Base-by-base conservation (phyloP, 2,329 filamentous ascomycete species). In the Aspergillus ibericus region DNA sequence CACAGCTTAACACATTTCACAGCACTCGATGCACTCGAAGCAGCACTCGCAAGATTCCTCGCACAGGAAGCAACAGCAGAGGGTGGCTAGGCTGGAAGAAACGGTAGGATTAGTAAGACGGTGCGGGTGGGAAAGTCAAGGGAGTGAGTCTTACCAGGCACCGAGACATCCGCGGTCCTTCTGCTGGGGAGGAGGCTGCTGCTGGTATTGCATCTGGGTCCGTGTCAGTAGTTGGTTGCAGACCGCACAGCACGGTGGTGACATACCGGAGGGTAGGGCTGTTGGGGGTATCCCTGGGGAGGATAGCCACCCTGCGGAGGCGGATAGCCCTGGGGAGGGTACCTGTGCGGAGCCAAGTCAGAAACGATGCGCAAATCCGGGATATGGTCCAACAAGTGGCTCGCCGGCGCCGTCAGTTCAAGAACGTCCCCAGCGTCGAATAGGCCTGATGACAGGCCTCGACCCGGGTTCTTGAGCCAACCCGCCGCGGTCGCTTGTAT, bases 1-100 rank as follows among this genome's bases (percentile, higher is more conserved):
- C 55, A 42, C 57, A 54, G 54, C 47, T 66, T 72, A 75, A 62
- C 73, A 76, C 68, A 72, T 68, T 52, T 75, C 72, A 54, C 75
- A 79, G 71, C 81, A 84, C 59, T 83, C 83, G 66, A 82, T 82
- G 71, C 84, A 86, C 5, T 87, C 85, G n/a, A 80, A 76, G 68
- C 85, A 87, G 75, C 84, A 87, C 71, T 87, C 85, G 67, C 85
- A 88, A 27, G 82, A 79, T 72, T 87, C 85, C 68, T 87, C 85
- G 66, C 83, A 86, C 27, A 88, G 78, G 73, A 85, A 88, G 68
- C 85, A 87, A 71, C 85, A 88, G 76, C 85, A 87, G 36, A 88
- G 71, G 34, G 77, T 78, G 49, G 82, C 83, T 50, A 86, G 70
- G 74, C 83, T 82, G 29, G 51, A 20, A 13, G n/a, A 25, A 27